phyloP scores from a whole-genome alignment of 805 yeast species.

The Kregervanrija pseudodelftensis region DNA sequence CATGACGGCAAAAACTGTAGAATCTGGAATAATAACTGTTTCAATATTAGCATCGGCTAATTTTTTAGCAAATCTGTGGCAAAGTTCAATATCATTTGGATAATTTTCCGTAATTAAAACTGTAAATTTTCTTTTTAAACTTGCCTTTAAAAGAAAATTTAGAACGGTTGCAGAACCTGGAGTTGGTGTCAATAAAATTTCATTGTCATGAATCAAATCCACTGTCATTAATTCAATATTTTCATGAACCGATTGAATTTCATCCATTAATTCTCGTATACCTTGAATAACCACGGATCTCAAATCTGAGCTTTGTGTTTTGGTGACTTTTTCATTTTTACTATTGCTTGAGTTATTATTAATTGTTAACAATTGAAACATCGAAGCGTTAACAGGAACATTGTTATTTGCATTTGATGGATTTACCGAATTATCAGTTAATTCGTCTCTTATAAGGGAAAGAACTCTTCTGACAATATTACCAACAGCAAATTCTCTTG shows the following conservation, averaged over 20 bases:
- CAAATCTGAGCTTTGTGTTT: slow-evolving; percentile 51
- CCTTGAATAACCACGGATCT: slow-evolving; percentile 87
- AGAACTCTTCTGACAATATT: slow-evolving; percentile 86
- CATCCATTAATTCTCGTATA: slow-evolving; percentile 86
- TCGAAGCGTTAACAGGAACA: slow-evolving; percentile 64
- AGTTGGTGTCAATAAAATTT: slow-evolving; percentile 82
- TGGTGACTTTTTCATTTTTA: slow-evolving; percentile 22
- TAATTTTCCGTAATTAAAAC: slow-evolving; percentile 87
- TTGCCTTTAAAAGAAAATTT: slow-evolving; percentile 78
- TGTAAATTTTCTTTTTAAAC: slow-evolving; percentile 83
- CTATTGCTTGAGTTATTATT: slow-evolving; percentile 12
- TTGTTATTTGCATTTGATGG: slow-evolving; percentile 18
- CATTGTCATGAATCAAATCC: slow-evolving; percentile 91
- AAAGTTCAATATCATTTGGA: slow-evolving; percentile 76
- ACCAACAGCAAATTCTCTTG: slow-evolving; percentile 83
- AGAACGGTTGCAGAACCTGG: slow-evolving; percentile 87
- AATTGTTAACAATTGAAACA: slow-evolving; percentile 79
- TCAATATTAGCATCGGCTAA: slow-evolving; percentile 83
- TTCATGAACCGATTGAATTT: slow-evolving; percentile 81
- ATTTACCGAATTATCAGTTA: slow-evolving; percentile 36
- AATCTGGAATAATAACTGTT: slow-evolving; percentile 86
- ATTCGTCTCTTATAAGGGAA: slow-evolving; percentile 81
- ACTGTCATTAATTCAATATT: slow-evolving; percentile 86
- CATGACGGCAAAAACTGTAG: slow-evolving; percentile 92
- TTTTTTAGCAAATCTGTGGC: slow-evolving; percentile 73